Conservation (phyloP, 441 rosid species). For the Eruca vesicaria region DNA sequence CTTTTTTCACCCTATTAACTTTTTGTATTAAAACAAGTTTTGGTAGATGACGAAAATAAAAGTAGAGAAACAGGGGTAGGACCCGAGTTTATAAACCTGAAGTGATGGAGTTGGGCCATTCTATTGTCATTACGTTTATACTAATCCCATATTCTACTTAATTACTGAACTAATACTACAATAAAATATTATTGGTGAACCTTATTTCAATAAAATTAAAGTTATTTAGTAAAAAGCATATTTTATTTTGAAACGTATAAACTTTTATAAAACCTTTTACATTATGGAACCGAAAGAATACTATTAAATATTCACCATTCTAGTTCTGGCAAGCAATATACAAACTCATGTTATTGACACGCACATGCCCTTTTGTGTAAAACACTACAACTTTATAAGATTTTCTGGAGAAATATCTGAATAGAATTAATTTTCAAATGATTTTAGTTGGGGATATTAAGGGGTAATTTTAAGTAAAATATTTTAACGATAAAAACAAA, state of each 20-base stretch:
- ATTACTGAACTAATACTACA: too few species aligned
- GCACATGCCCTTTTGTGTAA: too few species aligned
- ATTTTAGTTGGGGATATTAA: neutral
- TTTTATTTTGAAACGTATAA: too few species aligned
- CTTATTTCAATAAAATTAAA: too few species aligned
- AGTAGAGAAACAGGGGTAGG: conserved; percentile 7
- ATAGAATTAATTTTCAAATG: neutral
- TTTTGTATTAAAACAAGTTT: neutral
- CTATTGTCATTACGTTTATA: conserved; percentile 20
- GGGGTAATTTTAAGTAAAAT: neutral
- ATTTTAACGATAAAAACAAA: neutral
- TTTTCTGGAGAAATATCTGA: neutral
- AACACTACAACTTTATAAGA: too few species aligned
- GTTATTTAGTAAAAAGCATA: too few species aligned
- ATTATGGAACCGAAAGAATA: too few species aligned
- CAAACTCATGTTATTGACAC: neutral
- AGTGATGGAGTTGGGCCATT: conserved; percentile 30
- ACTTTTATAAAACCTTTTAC: too few species aligned
- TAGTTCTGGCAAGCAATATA: too few species aligned
- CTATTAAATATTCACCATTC: too few species aligned
- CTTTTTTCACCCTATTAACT: neutral
- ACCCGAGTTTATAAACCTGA: conserved; percentile 18
- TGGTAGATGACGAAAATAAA: conserved; percentile 17
- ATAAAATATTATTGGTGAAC: too few species aligned
- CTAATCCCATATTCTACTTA: neutral